Evolutionary conservation across 441 rosid species (phyloP).

Genomic region (Corymbia citriodora): DNA sequence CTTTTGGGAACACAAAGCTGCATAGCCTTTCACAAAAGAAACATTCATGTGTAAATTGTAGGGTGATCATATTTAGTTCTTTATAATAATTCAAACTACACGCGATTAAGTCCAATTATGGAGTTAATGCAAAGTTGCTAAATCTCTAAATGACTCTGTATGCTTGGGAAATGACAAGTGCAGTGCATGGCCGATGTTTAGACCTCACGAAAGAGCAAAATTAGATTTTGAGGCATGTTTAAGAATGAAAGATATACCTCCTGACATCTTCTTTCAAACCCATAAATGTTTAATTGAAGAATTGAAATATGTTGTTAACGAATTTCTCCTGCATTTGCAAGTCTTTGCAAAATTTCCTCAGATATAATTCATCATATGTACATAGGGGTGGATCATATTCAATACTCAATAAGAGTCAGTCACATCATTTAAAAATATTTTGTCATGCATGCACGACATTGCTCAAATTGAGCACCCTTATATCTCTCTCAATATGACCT

Average conservation of each 20-base stretch:
- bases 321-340: neutral
- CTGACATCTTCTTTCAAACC: neutral
- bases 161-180: neutral
- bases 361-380: neutral
- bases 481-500: too few species aligned
- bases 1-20: neutral
- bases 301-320: neutral
- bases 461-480: too few species aligned
- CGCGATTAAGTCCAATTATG: neutral
- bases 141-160: neutral
- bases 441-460: too few species aligned
- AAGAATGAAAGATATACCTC: neutral
- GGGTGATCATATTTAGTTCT: neutral
- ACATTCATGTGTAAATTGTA: neutral
- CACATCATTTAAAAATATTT: too few species aligned
- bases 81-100: neutral
- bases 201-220: neutral
- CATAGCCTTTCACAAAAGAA: neutral
- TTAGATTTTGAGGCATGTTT: neutral
- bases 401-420: too few species aligned
- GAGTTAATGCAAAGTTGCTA: neutral
- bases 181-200: neutral
- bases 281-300: neutral
- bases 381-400: too few species aligned
- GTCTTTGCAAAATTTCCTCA: neutral